Conservation (phyloP, 129 eudicot genomes). For the Tagetes patula region DNA sequence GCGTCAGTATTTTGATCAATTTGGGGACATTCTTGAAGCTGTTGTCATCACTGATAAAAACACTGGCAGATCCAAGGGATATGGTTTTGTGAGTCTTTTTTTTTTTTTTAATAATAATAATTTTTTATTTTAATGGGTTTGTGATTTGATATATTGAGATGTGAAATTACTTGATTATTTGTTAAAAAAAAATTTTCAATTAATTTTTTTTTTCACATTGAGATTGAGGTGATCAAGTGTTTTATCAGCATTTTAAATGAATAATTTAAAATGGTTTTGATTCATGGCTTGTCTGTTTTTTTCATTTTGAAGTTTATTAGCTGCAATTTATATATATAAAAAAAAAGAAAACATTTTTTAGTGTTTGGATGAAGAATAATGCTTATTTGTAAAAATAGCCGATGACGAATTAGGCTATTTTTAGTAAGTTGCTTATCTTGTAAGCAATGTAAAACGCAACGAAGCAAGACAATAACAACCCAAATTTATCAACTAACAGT, state of each 20-base stretch:
- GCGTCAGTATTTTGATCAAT: constrained; percentile 82
- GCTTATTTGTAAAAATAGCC: background rate
- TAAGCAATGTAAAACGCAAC: background rate
- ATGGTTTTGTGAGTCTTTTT: constrained; percentile 80
- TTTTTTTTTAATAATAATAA: background rate
- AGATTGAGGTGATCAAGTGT: background rate
- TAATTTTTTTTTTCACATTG: background rate
- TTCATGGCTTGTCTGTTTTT: background rate
- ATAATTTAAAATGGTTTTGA: background rate
- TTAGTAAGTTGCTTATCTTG: background rate
- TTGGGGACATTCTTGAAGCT: constrained; percentile 96
- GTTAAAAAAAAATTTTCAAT: background rate
- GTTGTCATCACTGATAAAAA: constrained; percentile 93
- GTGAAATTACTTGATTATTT: background rate
- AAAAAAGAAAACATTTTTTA: background rate
- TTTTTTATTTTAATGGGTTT: background rate
- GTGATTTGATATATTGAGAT: background rate
- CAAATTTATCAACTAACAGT: background rate
- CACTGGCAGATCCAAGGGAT: constrained; percentile 95
- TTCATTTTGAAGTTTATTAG: background rate
- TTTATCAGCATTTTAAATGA: background rate
- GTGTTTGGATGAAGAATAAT: background rate
- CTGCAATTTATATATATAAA: no score
- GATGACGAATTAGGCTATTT: background rate
- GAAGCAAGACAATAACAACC: background rate